Conservation (phyloP, 371 early-diverging fungal species). For the Paraphysoderma sedebokerense region DNA sequence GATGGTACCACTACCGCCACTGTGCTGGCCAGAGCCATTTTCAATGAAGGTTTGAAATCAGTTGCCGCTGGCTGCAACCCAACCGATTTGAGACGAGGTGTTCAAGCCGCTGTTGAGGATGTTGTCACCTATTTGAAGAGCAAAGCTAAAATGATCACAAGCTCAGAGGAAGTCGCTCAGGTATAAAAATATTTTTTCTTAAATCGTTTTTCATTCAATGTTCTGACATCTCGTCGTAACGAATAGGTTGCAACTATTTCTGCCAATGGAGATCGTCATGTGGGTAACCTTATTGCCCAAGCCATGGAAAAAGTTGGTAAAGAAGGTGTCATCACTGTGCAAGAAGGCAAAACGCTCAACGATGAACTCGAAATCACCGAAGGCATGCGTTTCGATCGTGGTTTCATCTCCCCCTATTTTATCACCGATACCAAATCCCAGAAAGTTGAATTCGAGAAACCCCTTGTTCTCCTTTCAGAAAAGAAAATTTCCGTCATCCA, state of each 20-base stretch:
- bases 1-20: constrained; percentile 99
- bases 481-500: constrained; percentile 89
- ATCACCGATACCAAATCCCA: constrained; percentile 93
- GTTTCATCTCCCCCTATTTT: constrained; percentile 96
- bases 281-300: constrained; percentile 86
- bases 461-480: constrained; percentile 83
- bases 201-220: background rate
- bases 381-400: constrained; percentile 98
- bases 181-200: constrained; percentile 11
- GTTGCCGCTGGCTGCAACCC: constrained; percentile 98
- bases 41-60: constrained; percentile 94
- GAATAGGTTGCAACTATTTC: constrained; percentile 85
- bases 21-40: constrained; percentile 93
- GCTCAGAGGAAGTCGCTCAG: constrained; percentile 87
- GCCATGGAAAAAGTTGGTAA: constrained; percentile 99
- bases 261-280: constrained; percentile 93
- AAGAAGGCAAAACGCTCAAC: constrained; percentile 94
- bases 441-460: constrained; percentile 97
- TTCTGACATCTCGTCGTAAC: background rate
- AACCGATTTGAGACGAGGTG: constrained; percentile 91
- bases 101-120: constrained; percentile 78
- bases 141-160: constrained; percentile 78
- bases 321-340: constrained; percentile 97
- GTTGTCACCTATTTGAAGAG: constrained; percentile 72
- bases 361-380: constrained; percentile 95